phyloP scores from a whole-genome alignment of 2,329 filamentous ascomycete species.

The Penicillium glabrum region DNA sequence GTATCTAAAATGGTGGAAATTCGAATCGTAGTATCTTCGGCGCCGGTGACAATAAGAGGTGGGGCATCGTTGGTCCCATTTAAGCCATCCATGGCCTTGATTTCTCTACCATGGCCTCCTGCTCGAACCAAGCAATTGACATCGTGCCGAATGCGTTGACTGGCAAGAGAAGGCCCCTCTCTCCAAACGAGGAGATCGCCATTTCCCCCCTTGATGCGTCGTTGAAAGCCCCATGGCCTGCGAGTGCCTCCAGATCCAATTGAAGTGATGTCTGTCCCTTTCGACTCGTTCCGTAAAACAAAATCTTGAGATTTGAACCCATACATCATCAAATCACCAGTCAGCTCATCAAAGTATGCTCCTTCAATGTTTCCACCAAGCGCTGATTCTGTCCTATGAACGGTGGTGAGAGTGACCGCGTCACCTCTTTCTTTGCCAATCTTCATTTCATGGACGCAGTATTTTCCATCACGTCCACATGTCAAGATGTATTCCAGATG shows the following conservation, averaged over 20 bases:
- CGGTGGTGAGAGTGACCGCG: slow-evolving; percentile 43
- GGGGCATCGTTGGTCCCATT: slow-evolving; percentile 11
- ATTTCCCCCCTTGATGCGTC: slow-evolving; percentile 21
- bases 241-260: slow-evolving; percentile 85
- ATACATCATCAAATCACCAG: slow-evolving; percentile 22
- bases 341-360: slow-evolving; percentile 56
- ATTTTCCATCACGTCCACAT: slow-evolving; percentile 74
- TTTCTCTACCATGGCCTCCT: slow-evolving; percentile 84
- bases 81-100: slow-evolving; percentile 63
- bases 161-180: slow-evolving; percentile 60
- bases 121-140: slow-evolving; percentile 56
- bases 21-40: slow-evolving; percentile 73
- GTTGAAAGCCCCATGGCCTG: slow-evolving; percentile 66
- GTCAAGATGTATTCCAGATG: slow-evolving; percentile 56
- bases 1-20: slow-evolving; percentile 51
- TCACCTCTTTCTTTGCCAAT: slow-evolving; percentile 25
- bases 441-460: slow-evolving; percentile 60
- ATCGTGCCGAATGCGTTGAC: slow-evolving; percentile 40
- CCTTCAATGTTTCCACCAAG: slow-evolving; percentile 77
- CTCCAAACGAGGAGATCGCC: slow-evolving; percentile 70
- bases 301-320: slow-evolving; percentile 56
- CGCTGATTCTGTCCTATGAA: slow-evolving; percentile 68
- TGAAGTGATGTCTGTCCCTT: slow-evolving; percentile 66
- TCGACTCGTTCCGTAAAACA: slow-evolving; percentile 75
- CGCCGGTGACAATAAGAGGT: slow-evolving; percentile 63